Base-by-base conservation (phyloP, 441 rosid species). In the Euphorbia celastroides region DNA sequence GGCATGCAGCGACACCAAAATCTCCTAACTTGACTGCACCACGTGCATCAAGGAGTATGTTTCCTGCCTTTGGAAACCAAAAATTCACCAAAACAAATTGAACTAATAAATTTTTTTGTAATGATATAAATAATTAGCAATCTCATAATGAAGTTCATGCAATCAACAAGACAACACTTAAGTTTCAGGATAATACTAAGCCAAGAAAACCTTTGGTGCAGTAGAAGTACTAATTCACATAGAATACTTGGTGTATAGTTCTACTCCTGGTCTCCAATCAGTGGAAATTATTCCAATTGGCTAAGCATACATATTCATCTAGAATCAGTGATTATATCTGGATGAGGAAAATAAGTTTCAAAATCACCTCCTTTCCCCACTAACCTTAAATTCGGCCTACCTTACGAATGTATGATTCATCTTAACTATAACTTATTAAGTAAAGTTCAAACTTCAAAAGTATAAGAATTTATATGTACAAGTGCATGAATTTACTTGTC, bases 1-100 rank as follows among this genome's bases (percentile, higher is more conserved):
- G 92, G 83, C 96, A 91, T 27, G 97, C 97, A 46, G 97, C 88
- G 72, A 94, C 99, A 48, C 99, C 99, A 72, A 94, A 91, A 73
- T 94, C 97, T 71, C 99, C 99, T 66, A 94, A 72, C 79, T 94
- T 94, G 78, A 88, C 70, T 14, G 85, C 80, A 67, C 99, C 97
- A 23, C 92, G 85, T 52, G 86, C 70, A 75, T 80, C 99, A 23
- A 94, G 83, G 76, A 94, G 85, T 77, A 94, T 77, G 73, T 94
- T 94, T 42, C 99, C 99, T 55, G 97, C 96, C 99, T 93, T 74
- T 62, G 67, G 71, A 64, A 74, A 68, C 32, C 56, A 60, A 42
- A 61, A 52, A 64, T 79, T 57, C 52, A 67, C 32, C 11, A 66
- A 34, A 13, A 30, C 20, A 55, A 60, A 55, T 50, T 23, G 70